These are phyloP conservation scores for Shiraia bambusicola DNA, from an alignment of 2,329 filamentous ascomycete species.

Conservation along the genomic window DNA sequence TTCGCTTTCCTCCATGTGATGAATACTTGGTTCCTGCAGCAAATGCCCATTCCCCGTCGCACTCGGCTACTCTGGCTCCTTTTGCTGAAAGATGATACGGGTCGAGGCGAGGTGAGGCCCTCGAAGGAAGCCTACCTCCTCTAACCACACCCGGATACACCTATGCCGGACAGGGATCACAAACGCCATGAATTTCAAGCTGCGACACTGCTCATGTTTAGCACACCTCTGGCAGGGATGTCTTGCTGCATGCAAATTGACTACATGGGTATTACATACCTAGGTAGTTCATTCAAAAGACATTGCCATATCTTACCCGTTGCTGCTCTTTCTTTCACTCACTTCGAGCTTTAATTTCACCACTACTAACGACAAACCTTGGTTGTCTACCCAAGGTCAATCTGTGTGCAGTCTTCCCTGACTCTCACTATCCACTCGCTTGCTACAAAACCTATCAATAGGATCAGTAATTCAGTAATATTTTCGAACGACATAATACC, in stretches of 20 bases:
- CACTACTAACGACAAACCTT: slow-evolving; percentile 19
- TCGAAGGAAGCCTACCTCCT: slow-evolving; percentile 15
- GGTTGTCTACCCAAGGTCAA: slow-evolving; percentile 20
- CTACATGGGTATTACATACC: no score
- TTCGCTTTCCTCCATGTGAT: slow-evolving; percentile 1
- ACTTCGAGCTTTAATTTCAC: slow-evolving; percentile 16
- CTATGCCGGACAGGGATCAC: slow-evolving; percentile 13
- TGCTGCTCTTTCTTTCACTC: slow-evolving; percentile 9
- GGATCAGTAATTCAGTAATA: slow-evolving; percentile 28
- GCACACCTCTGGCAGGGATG: slow-evolving; percentile 20
- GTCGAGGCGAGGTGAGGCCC: slow-evolving; percentile 6
- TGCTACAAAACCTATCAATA: slow-evolving; percentile 13
- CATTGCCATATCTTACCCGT: slow-evolving; percentile 8
- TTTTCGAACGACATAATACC: slow-evolving; percentile 13
- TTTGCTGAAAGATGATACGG: slow-evolving; percentile 1
- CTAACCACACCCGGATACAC: slow-evolving; percentile 10
- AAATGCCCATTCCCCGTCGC: no score
- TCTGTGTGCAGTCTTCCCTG: slow-evolving; percentile 30
- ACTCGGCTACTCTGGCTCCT: no score
- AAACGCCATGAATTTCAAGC: slow-evolving; percentile 13
- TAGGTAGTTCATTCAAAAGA: slow-evolving; percentile 25
- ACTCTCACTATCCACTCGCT: slow-evolving; percentile 39
- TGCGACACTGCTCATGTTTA: slow-evolving; percentile 22
- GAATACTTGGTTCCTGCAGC: slow-evolving; percentile 10
- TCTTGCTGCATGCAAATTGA: slow-evolving; percentile 16